Base-by-base conservation (phyloP, 768 basidiomycete species). In the Mycena vitilis region DNA sequence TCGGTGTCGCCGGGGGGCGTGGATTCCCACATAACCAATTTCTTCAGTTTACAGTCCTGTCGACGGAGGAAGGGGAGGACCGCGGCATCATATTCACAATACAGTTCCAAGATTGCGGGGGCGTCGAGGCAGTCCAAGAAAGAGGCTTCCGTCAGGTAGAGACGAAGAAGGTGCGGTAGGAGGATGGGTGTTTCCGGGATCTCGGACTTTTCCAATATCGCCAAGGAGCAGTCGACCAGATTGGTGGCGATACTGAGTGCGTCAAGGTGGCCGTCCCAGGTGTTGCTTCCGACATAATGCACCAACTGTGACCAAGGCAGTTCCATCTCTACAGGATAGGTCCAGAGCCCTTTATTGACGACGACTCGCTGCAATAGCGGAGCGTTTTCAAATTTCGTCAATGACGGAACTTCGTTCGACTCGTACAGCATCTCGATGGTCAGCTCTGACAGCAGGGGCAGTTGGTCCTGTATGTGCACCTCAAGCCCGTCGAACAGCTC, bases 101-200 rank as follows among this genome's bases (percentile, higher is more conserved):
- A 53, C 20, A 65, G 23, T 13, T 65, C 64, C 20, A n/a, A 15
- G 40, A 65, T 49, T 2, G 57, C 64, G n/a, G 57, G 64, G n/a
- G 64, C 45, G 4, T 65, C 49, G 8, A 59, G 57, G 38, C 30
- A 53, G 15, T 42, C 37, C 13, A 65, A 45, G 25, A 60, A 40
- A 12, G 8, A 8, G 47, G 36, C 1, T 6, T 65, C 4, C 4
- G 30, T 3, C 18, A 65, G 44, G 56, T 48, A 38, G 37, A 65
- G 63, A 15, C 63, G 56, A 22, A 48, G 56, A 23, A 65, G 63
- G 16, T 11, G 47, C 1, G 63, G 63, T 15, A 65, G 13, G 47
- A n/a, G 16, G 22, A 51, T 38, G 3, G 36, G 38, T 36, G 22
- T 23, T n/a, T 4, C n/a, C 9, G 54, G 37, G 1, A 38, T 0